These are phyloP conservation scores for Epipyxis sp. DNA, from an alignment of 108 stramenopile genomes.

Conservation along the genomic window DNA sequence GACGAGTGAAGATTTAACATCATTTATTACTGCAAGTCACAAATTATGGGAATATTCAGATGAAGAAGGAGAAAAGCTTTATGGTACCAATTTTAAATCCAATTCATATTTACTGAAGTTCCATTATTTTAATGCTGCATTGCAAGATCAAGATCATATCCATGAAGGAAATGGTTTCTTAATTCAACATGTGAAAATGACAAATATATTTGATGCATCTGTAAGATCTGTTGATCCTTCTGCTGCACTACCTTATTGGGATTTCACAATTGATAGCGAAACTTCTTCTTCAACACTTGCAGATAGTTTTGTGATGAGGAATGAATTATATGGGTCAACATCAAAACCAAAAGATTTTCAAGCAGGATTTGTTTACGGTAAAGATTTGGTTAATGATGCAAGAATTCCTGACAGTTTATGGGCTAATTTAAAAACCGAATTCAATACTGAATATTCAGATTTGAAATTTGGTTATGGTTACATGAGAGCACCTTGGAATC, in stretches of 20 bases:
- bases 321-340: neutral
- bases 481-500: slow-evolving; percentile 33
- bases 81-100: slow-evolving; percentile 37
- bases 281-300: too few species aligned
- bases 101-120: neutral
- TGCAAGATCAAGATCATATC: too few species aligned
- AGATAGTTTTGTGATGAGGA: neutral
- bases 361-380: neutral
- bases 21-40: slow-evolving; percentile 41
- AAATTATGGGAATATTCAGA: neutral
- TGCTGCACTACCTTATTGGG: slow-evolving; percentile 36
- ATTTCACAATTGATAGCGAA: slow-evolving; percentile 37
- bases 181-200: too few species aligned
- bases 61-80: slow-evolving; percentile 32
- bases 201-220: too few species aligned
- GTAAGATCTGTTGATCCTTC: slow-evolving; percentile 21
- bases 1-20: slow-evolving; percentile 38
- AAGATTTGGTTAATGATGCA: neutral
- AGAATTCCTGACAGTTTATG: neutral
- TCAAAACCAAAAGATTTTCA: neutral
- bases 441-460: neutral
- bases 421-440: neutral
- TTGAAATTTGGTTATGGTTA: slow-evolving; percentile 13
- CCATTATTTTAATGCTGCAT: too few species aligned
- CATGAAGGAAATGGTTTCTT: too few species aligned